A percentile compares a stretch with the other conserved stretches of the same genome.
Conservation (phyloP, 176 grass and related monocot genomes). For the Elaeis guineensis region DNA sequence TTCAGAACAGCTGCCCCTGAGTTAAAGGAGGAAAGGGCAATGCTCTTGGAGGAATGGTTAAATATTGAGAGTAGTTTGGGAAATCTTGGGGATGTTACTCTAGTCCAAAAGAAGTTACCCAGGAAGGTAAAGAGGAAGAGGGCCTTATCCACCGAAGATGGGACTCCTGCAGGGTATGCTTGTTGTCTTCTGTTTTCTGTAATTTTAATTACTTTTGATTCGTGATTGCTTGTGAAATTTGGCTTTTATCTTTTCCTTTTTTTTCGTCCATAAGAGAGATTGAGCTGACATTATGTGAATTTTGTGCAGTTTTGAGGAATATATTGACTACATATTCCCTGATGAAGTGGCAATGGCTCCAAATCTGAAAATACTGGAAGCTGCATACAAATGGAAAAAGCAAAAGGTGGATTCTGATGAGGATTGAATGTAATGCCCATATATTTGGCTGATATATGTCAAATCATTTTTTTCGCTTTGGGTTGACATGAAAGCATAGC, state of each 20-base stretch:
- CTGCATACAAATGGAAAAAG: constrained; percentile 87
- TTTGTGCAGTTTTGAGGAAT: constrained; percentile 74
- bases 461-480: too few species aligned
- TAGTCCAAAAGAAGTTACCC: constrained; percentile 83
- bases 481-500: too few species aligned
- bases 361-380: constrained; percentile 75
- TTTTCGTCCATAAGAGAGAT: neutral
- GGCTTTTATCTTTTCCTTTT: neutral
- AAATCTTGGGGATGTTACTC: constrained; percentile 51
- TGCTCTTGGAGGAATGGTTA: constrained; percentile 94
- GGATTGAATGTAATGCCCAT: constrained; percentile 16
- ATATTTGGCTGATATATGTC: too few species aligned
- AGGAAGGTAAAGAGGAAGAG: constrained; percentile 91
- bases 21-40: constrained; percentile 88
- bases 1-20: constrained; percentile 67
- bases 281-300: constrained; percentile 24
- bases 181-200: constrained; percentile 4
- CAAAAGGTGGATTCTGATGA: constrained; percentile 51
- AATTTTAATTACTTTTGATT: constrained; percentile 7
- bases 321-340: constrained; percentile 85
- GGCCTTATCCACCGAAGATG: constrained; percentile 63
- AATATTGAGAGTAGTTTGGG: constrained; percentile 71
- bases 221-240: too few species aligned
- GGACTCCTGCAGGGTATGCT: constrained; percentile 57
- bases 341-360: constrained; percentile 72